Evolutionary conservation across 1,284 basidiomycete genomes (phyloP).

Genomic region (Cystobasidium slooffiae): DNA sequence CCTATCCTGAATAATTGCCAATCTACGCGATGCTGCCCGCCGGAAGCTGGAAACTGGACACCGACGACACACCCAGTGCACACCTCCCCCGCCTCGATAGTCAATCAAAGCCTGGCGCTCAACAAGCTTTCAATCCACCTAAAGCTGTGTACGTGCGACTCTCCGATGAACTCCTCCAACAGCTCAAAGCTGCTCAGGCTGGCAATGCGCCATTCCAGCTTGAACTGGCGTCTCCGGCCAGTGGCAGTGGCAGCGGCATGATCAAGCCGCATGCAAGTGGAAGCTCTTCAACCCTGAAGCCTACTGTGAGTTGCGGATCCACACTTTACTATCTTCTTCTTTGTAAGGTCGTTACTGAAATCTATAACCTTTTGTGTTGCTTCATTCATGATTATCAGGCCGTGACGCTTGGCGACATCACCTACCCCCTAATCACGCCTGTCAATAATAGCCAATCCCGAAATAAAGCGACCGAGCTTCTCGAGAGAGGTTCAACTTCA

Average conservation of each 20-base stretch:
- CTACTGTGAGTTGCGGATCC: background rate
- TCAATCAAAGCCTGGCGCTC: background rate
- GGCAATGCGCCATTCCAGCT: conserved; percentile 25
- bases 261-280: background rate
- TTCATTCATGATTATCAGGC: conserved; percentile 9
- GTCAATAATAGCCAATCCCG: conserved; percentile 8
- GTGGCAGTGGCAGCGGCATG: background rate
- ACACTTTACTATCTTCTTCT: background rate
- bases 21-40: conserved; percentile 9
- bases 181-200: conserved; percentile 23
- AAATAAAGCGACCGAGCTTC: conserved; percentile 1
- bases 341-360: background rate
- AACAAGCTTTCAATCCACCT: conserved; percentile 7
- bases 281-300: background rate
- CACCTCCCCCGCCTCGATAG: conserved; percentile 7
- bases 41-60: conserved; percentile 16
- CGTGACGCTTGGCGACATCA: conserved; percentile 29
- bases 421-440: conserved; percentile 21
- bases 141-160: conserved; percentile 28
- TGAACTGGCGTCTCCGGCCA: background rate
- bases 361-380: background rate
- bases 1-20: background rate
- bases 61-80: background rate
- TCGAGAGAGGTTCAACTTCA: background rate
- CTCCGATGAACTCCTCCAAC: conserved; percentile 26